Evolutionary conservation across 75 land plant species (phyloP), one percentile per base, ranked within the genome.

Genomic region (Pinus taeda): DNA sequence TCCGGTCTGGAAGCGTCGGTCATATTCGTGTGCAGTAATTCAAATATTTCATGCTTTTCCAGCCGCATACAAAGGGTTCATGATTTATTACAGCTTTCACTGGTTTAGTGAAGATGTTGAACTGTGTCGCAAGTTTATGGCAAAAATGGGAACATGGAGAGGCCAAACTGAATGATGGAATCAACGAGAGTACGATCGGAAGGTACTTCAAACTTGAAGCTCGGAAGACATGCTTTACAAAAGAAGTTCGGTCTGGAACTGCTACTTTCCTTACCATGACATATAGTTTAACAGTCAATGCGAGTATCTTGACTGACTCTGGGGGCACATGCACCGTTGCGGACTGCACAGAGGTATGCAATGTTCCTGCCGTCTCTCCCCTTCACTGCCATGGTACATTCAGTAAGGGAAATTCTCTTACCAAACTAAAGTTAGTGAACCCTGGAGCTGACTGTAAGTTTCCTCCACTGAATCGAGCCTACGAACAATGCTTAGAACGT

Each of bases 221-320:
- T 1, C 78, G 98, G 26, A 87, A 86, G 65, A 80, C 88, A 22
- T 82, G 82, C 78, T 93, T 96, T 86, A 96, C 94, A 5, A 83
- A 73, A 60, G 98, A 96, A 79, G 77, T 93, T 56, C 85, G 97
- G 3, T 94, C 98, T 22, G 97, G 88, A 45, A 85, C 89, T 9
- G 93, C 97, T 71, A 96, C 98, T 29, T 96, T 96, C 79, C 90
- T 96, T 72, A 96, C 98, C 75, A 96, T 96, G 98, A 97, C 94
- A 11, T 96, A 96, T 80, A 96, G 93, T 75, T 79, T 96, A 73
- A 84, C 97, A 30, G 98, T 96, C 69, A 96, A 96, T 56, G 92
- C 98, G 71, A 88, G 90, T 84, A 93, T 96, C 74, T 81, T 96
- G 37, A 60, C 93, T 11, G 97, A 95, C 85, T 93, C 96, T 18